phyloP scores from a whole-genome alignment of 768 basidiomycete species.

The Lentinula raphanica region DNA sequence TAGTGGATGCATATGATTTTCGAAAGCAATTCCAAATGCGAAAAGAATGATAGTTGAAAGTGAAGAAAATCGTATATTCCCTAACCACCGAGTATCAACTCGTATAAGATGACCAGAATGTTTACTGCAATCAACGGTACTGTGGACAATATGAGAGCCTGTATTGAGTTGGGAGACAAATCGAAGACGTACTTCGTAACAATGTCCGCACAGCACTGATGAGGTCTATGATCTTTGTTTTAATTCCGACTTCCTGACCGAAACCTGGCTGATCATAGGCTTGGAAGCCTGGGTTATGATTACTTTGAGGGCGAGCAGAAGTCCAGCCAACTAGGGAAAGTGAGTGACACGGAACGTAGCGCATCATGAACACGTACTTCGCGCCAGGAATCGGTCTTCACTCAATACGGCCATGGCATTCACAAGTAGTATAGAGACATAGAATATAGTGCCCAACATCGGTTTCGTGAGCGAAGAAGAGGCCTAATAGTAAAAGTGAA shows the following conservation, averaged over 20 bases:
- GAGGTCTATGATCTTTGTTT: slow-evolving; percentile 83
- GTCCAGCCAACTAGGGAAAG: slow-evolving; percentile 82
- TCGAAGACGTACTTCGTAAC: slow-evolving; percentile 80
- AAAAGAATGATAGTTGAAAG: not conserved
- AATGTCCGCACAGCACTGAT: slow-evolving; percentile 94
- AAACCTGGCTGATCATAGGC: slow-evolving; percentile 63
- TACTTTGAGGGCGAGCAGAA: slow-evolving; percentile 54
- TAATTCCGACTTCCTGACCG: slow-evolving; percentile 65
- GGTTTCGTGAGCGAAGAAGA: not conserved
- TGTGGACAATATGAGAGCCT: slow-evolving; percentile 25
- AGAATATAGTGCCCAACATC: slow-evolving; percentile 70
- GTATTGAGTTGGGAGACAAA: slow-evolving; percentile 9
- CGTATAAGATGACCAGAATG: slow-evolving; percentile 81
- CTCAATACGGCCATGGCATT: slow-evolving; percentile 94
- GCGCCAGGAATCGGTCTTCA: slow-evolving; percentile 92
- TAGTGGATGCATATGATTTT: not conserved
- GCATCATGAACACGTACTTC: slow-evolving; percentile 52
- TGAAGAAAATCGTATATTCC: not conserved
- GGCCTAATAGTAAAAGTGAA: too few relatives aligned
- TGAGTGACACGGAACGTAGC: not conserved
- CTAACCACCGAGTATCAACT: slow-evolving; percentile 34
- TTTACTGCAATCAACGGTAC: slow-evolving; percentile 91
- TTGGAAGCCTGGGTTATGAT: slow-evolving; percentile 56
- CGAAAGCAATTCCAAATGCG: not conserved
- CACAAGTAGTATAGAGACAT: slow-evolving; percentile 81